These are phyloP conservation scores for Colletotrichum kahawae DNA, from an alignment of 2,329 filamentous ascomycete species.

Conservation along the genomic window DNA sequence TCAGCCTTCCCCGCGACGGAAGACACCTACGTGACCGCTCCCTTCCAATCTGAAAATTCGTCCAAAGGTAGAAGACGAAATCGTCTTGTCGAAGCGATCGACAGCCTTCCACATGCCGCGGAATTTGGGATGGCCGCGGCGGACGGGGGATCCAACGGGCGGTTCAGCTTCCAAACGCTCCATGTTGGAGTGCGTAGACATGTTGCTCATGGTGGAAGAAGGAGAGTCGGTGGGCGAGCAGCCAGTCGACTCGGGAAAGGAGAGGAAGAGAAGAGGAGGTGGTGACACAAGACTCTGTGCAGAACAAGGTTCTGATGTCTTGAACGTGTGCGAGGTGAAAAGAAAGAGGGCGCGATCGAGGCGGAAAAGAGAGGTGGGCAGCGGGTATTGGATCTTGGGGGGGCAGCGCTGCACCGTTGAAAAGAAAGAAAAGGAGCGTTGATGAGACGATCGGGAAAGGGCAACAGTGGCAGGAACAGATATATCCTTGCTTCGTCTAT, in stretches of 20 bases:
- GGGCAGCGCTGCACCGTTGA: not conserved
- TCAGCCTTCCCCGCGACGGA: not conserved
- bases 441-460: not conserved
- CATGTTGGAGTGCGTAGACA: slow-evolving; percentile 22
- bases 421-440: not conserved
- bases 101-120: slow-evolving; percentile 39
- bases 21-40: slow-evolving; percentile 67
- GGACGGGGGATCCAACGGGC: not conserved
- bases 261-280: slow-evolving; percentile 3
- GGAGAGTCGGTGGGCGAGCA: slow-evolving; percentile 7
- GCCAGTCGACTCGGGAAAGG: not conserved
- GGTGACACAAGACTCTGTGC: slow-evolving; percentile 8
- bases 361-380: not conserved
- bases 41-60: slow-evolving; percentile 70
- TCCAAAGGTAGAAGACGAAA: slow-evolving; percentile 55
- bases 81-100: slow-evolving; percentile 37
- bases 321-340: slow-evolving; percentile 4
- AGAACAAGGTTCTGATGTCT: slow-evolving; percentile 24
- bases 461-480: not conserved
- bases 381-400: not conserved
- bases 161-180: slow-evolving; percentile 14
- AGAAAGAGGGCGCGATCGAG: not conserved
- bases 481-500: slow-evolving; percentile 2
- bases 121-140: slow-evolving; percentile 29
- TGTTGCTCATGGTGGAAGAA: slow-evolving; percentile 17